A percentile compares a stretch with the other conserved stretches of the same genome.
phyloP scores from a whole-genome alignment of 148 eudicot genomes.

The Beta vulgaris region DNA sequence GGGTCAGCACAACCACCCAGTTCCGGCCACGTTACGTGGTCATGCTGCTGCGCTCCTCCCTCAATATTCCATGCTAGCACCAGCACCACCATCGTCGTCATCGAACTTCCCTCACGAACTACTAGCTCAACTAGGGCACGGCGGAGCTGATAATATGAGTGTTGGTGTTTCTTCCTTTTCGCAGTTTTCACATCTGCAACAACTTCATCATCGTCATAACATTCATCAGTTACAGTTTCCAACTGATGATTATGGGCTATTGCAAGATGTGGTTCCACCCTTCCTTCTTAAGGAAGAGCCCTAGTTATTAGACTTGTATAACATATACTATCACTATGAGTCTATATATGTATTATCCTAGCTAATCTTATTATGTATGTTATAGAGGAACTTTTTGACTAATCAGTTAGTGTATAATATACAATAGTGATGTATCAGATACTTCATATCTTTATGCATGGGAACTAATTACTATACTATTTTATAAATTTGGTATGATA shows the following conservation, averaged over 20 bases:
- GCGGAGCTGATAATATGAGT: constrained; percentile 17
- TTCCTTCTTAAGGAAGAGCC: constrained; percentile 67
- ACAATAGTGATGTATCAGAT: background rate
- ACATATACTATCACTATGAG: background rate
- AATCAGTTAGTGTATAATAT: background rate
- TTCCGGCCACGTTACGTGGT: constrained; percentile 78
- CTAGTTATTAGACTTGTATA: constrained; percentile 26
- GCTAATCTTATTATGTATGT: background rate
- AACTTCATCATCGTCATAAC: constrained; percentile 22
- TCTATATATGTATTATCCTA: background rate
- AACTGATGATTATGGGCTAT: constrained; percentile 64
- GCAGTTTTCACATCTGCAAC: constrained; percentile 27
- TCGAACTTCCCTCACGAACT: constrained; percentile 36
- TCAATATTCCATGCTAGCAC: constrained; percentile 40
- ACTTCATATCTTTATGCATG: background rate
- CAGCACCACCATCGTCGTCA: constrained; percentile 7
- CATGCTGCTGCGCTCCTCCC: constrained; percentile 43
- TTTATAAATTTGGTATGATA: too few species aligned
- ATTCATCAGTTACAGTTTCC: constrained; percentile 7
- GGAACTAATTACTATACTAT: too few species aligned
- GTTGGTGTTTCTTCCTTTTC: constrained; percentile 8
- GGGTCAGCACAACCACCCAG: constrained; percentile 58
- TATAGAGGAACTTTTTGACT: background rate
- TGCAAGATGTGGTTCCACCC: constrained; percentile 81
- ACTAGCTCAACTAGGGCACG: constrained; percentile 34